Conservation (phyloP, 2,329 filamentous ascomycete genomes). For the Didymella pinodella region DNA sequence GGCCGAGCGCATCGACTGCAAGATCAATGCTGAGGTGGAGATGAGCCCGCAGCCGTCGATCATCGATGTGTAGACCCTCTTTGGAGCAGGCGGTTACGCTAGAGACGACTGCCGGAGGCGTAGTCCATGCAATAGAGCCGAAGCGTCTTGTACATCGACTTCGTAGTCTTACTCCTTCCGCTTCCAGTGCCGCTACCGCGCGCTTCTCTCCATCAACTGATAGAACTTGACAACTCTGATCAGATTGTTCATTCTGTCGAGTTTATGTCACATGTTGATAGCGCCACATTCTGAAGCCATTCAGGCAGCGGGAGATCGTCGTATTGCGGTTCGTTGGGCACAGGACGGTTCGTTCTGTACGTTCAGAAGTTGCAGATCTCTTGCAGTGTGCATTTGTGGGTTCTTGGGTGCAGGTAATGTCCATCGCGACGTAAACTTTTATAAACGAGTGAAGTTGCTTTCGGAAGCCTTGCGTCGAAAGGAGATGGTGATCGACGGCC, state of each 20-base stretch:
- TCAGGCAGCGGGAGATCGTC: not conserved
- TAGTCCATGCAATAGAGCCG: not conserved
- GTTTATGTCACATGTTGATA: not conserved
- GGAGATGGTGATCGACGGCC: conserved; percentile 2
- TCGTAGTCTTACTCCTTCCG: conserved; percentile 20
- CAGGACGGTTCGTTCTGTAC: not conserved
- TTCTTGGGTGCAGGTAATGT: not conserved
- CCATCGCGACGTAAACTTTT: not conserved
- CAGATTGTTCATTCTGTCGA: not conserved
- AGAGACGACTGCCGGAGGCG: not conserved
- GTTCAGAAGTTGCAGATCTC: conserved; percentile 5
- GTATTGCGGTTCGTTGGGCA: not conserved
- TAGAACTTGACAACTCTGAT: not conserved
- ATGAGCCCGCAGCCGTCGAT: conserved; percentile 1
- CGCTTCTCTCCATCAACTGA: not conserved
- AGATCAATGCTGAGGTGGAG: conserved; percentile 12
- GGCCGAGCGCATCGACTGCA: conserved; percentile 13
- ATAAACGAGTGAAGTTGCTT: not conserved
- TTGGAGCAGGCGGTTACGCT: not conserved
- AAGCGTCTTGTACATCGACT: conserved; percentile 6
- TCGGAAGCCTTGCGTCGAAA: not conserved
- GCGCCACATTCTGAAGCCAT: not conserved
- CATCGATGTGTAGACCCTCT: not conserved
- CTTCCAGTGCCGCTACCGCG: conserved; percentile 4
- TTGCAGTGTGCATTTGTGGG: not conserved